A percentile compares a stretch with the other conserved stretches of the same genome.
phyloP scores from a whole-genome alignment of 2,329 filamentous ascomycete species.

The Curvularia sp. region DNA sequence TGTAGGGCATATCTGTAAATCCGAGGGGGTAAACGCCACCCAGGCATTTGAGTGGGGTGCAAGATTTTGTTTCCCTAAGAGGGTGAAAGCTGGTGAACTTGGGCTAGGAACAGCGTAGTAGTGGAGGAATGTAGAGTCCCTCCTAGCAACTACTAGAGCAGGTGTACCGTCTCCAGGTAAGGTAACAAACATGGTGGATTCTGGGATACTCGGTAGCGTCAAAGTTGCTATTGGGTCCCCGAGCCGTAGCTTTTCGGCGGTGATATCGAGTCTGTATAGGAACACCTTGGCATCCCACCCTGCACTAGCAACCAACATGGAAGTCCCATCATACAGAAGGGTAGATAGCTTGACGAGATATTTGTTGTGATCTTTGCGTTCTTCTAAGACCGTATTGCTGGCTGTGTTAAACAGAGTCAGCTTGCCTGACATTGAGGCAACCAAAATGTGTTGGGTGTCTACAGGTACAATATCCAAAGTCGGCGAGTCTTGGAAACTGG shows the following conservation, averaged over 20 bases:
- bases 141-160: conserved; percentile 62
- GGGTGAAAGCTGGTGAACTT: conserved; percentile 25
- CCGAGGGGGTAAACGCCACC: conserved; percentile 68
- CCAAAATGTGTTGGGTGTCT: conserved; percentile 56
- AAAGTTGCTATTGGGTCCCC: conserved; percentile 54
- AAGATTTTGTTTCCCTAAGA: conserved; percentile 66
- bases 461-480: conserved; percentile 61
- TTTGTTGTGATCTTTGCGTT: conserved; percentile 65
- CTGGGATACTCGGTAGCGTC: conserved; percentile 61
- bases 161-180: conserved; percentile 57
- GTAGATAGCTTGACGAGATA: conserved; percentile 63
- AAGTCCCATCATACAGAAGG: conserved; percentile 42
- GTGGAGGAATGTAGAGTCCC: conserved; percentile 66
- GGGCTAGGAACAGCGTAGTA: conserved; percentile 57
- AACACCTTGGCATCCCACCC: conserved; percentile 67
- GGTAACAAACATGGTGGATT: conserved; percentile 62
- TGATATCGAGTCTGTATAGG: conserved; percentile 55
- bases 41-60: conserved; percentile 70
- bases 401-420: conserved; percentile 57
- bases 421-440: conserved; percentile 67
- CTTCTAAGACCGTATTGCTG: conserved; percentile 53
- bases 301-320: conserved; percentile 60
- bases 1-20: conserved; percentile 62
- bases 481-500: conserved; percentile 59
- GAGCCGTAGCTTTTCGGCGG: conserved; percentile 38